Conservation (phyloP, 345 rosid species). For the Lepidium africanum region DNA sequence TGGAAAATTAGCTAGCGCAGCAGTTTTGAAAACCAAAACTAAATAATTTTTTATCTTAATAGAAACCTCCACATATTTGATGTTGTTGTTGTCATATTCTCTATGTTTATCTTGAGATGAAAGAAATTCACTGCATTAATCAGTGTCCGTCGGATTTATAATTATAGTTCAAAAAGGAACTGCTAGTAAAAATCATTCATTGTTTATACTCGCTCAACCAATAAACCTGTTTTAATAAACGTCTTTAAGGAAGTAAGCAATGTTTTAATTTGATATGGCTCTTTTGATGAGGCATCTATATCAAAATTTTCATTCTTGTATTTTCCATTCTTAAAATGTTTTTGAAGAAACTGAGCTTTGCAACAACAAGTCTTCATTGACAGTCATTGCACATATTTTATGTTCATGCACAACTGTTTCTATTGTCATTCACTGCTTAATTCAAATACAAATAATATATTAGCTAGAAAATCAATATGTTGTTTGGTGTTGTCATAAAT, state of each 20-base stretch:
- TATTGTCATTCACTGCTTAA: background rate
- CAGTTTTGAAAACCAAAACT: too few species aligned
- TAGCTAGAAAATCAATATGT: too few species aligned
- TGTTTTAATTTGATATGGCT: conserved; percentile 14
- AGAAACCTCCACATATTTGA: too few species aligned
- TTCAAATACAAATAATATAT: too few species aligned
- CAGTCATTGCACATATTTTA: conserved; percentile 45
- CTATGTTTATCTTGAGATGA: too few species aligned
- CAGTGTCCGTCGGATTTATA: conserved; percentile 44
- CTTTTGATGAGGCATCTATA: conserved; percentile 7
- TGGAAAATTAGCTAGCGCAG: too few species aligned
- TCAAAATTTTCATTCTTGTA: conserved; percentile 10
- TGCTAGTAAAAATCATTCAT: background rate
- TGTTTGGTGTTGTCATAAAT: too few species aligned
- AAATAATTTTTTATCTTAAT: too few species aligned
- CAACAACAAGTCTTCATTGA: conserved; percentile 45
- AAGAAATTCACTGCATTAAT: background rate
- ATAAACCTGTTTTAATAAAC: conserved; percentile 31
- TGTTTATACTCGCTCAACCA: background rate
- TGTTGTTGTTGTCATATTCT: too few species aligned
- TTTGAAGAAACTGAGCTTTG: conserved; percentile 51
- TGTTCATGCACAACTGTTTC: conserved; percentile 29
- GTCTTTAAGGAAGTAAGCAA: conserved; percentile 14
- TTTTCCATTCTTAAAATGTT: conserved; percentile 35
- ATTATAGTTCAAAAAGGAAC: background rate